These are phyloP conservation scores for Colletotrichum coccodes DNA, from an alignment of 2,329 filamentous ascomycete species.

Conservation along the genomic window DNA sequence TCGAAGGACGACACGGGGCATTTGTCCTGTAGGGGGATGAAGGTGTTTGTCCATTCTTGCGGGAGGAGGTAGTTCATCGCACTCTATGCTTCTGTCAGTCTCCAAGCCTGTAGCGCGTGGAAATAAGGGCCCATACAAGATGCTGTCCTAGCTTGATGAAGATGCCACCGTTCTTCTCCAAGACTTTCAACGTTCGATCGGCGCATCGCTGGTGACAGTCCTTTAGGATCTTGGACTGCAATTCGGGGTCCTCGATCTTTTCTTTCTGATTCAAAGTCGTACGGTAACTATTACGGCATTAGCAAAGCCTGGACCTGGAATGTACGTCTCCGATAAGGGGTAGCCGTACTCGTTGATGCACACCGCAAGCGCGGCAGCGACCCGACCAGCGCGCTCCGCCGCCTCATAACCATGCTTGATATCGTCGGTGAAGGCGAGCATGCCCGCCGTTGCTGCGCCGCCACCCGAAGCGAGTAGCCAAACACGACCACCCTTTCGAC, in stretches of 20 bases:
- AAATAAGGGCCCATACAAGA: conserved; percentile 61
- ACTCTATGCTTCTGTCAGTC: conserved; percentile 62
- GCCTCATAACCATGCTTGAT: conserved; percentile 81
- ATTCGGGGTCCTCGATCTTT: conserved; percentile 67
- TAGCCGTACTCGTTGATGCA: conserved; percentile 85
- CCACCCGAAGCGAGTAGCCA: conserved; percentile 62
- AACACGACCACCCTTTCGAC: conserved; percentile 36
- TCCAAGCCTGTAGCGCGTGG: not conserved
- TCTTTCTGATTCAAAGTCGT: conserved; percentile 80
- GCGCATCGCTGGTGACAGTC: conserved; percentile 95
- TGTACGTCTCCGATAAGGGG: too few relatives aligned
- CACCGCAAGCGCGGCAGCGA: conserved; percentile 77
- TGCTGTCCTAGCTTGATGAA: conserved; percentile 99
- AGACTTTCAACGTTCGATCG: conserved; percentile 82
- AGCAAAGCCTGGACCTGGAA: conserved; percentile 39
- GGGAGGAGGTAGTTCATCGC: conserved; percentile 96
- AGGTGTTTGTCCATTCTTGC: conserved; percentile 92
- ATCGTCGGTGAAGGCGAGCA: conserved; percentile 71
- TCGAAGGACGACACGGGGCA: conserved; percentile 92
- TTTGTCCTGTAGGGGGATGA: conserved; percentile 94
- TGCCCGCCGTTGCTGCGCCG: conserved; percentile 58
- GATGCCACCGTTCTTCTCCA: conserved; percentile 97
- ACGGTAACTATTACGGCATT: conserved; percentile 74
- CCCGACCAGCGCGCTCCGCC: conserved; percentile 80
- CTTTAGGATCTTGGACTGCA: conserved; percentile 75